Evolutionary conservation across 2,329 filamentous ascomycete species (phyloP), one percentile per base, ranked within the genome.

Genomic region (Sporothrix luriei): DNA sequence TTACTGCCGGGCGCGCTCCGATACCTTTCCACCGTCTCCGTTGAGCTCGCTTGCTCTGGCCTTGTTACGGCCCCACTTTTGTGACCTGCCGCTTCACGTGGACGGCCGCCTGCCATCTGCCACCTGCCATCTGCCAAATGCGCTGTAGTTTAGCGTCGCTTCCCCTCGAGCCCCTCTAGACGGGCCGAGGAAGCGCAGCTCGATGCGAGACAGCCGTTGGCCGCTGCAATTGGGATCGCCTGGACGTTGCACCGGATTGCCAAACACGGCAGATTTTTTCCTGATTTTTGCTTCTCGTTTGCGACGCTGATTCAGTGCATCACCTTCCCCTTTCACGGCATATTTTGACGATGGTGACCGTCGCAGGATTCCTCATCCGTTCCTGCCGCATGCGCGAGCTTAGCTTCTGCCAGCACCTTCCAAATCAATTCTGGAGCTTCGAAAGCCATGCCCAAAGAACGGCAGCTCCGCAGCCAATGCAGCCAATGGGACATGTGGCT

Each of bases 361-460:
- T 2, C 6, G 33, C 33, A 9, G 33, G 38, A 62, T 26, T 43
- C 38, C 57, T 62, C 57, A 26, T 62, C 21, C 38, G 57, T 46
- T 43, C 38, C 57, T 62, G 38, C 38, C 57, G 16, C 21, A 10
- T 62, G n/a, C 38, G 21, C 33, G 24, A 61, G n/a, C 55, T 61
- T 19, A 5, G 9, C 33, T 40, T 5, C 29, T 43, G 33, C 7
- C 38, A n/a, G 11, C 38, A 62, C 57, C 57, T 62, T 62, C 57
- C 57, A 62, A 62, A 62, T 46, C 57, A 62, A 61, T 33, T 43
- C 55, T 24, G 33, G 29, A 61, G 55, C 55, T 61, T 33, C 55
- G 55, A 33, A 61, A 43, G 33, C 55, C 43, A 61, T 61, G 55
- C 33, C 33, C 55, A 38, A 61, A 33, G 33, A 9, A 33, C 3